Evolutionary conservation across 305 asterid species (phyloP), one percentile per base, ranked within the genome.

Genomic region (Fraxinus velutina): DNA sequence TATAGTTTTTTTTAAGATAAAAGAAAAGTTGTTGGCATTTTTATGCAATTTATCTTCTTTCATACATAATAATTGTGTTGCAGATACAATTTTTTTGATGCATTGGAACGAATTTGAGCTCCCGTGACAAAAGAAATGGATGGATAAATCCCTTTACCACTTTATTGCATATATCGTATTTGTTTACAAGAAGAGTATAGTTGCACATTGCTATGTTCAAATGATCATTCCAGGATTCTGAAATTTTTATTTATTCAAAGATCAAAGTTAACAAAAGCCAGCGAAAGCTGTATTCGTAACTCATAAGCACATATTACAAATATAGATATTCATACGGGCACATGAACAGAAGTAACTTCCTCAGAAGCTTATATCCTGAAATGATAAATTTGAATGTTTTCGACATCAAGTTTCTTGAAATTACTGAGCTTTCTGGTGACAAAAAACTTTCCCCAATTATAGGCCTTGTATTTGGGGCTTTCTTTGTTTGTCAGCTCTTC

Each of bases 381-480:
- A 84, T 86, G 82, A 34, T 75, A 24, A 4, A 86, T 82, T 44
- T 79, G 82, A 17, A 80, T 30, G 71, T 84, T 84, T 39, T 80
- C 84, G 13, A 80, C 79, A 44, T 78, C 72, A 77, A 84, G 86
- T 64, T 84, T 84, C 82, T 76, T 84, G 82, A 44, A 84, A 77
- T 84, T 85, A 71, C 87, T 75, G 12, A 42, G 87, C 2, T 75
- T 85, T 17, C 87, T 78, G 2, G 83, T 62, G 0, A 76, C 34
- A 21, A 81, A 78, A 52, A 81, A 85, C 83, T 81, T 81, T 12
- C 87, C 87, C 85, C 83, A 81, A 78, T 68, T 78, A 47, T 81
- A 84, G 33, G 82, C 80, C 75, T 73, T 84, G 78, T 77, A 81
- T 39, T 74, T 85, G 52, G 83, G 81, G 2, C 75, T 78, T 24